Evolutionary conservation across 805 yeast genomes (phyloP).

Genomic region (Cyberlindnera veronae): DNA sequence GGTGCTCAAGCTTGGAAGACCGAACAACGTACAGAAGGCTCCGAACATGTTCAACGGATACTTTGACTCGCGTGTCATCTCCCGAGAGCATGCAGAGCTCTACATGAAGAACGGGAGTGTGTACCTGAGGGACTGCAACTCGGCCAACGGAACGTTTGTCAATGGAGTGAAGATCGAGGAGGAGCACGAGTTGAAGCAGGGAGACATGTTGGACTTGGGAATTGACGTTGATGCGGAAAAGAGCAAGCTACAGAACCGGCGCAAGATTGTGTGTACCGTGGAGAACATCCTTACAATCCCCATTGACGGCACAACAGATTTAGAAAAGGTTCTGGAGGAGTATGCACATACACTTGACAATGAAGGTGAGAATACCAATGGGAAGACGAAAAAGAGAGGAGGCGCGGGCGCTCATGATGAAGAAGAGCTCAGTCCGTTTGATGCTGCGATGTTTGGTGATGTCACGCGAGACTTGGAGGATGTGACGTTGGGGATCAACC

Average conservation of each 20-base stretch:
- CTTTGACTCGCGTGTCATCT: slow-evolving; percentile 89
- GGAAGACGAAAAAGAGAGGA: too few species aligned
- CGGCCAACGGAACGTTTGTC: slow-evolving; percentile 92
- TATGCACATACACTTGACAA: neutral
- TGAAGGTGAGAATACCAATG: neutral
- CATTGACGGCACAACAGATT: slow-evolving; percentile 29
- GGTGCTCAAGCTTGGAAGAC: slow-evolving; percentile 84
- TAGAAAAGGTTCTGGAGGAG: slow-evolving; percentile 13
- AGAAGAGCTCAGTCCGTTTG: slow-evolving; percentile 38
- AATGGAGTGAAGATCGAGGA: slow-evolving; percentile 63
- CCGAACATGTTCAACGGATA: slow-evolving; percentile 78
- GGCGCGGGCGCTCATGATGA: too few species aligned
- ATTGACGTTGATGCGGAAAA: slow-evolving; percentile 70
- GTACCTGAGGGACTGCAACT: slow-evolving; percentile 79
- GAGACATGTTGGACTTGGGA: slow-evolving; percentile 90
- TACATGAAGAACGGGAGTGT: slow-evolving; percentile 73
- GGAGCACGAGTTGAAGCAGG: slow-evolving; percentile 65
- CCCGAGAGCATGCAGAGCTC: slow-evolving; percentile 91
- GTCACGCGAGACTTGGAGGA: slow-evolving; percentile 47
- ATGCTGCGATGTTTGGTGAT: slow-evolving; percentile 62
- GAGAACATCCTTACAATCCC: slow-evolving; percentile 62
- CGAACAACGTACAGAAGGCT: slow-evolving; percentile 54
- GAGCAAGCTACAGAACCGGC: slow-evolving; percentile 55
- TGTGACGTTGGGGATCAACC: slow-evolving; percentile 43
- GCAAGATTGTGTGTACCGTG: slow-evolving; percentile 80